Conservation (phyloP, 768 basidiomycete species). For the Naganishia randhawae region DNA sequence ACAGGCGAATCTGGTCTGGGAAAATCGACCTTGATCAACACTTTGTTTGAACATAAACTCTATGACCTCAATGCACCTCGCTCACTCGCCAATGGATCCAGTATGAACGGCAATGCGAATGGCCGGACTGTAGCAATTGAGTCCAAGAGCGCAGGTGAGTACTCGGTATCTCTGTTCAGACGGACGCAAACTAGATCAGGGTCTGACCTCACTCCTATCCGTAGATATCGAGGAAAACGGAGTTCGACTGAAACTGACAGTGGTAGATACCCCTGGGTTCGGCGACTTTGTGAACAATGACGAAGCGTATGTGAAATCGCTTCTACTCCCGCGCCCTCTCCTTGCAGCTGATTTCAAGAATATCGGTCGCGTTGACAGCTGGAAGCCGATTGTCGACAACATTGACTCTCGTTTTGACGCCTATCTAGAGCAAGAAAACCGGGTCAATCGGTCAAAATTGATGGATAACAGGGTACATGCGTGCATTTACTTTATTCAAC, state of each 20-base stretch:
- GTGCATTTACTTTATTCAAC: constrained; percentile 92
- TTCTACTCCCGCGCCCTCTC: neutral
- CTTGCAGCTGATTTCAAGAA: no score
- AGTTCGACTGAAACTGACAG: constrained; percentile 72
- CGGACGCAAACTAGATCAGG: neutral
- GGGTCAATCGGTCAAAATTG: constrained; percentile 91
- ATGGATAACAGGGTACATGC: constrained; percentile 93
- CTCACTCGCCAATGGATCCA: constrained; percentile 62
- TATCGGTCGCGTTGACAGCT: constrained; percentile 49
- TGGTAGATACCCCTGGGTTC: constrained; percentile 98
- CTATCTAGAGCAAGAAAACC: constrained; percentile 86
- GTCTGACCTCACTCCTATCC: neutral
- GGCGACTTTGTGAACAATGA: constrained; percentile 99
- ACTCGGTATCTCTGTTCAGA: neutral
- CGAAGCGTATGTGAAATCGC: constrained; percentile 59
- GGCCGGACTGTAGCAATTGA: constrained; percentile 95
- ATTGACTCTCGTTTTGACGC: constrained; percentile 56
- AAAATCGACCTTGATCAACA: constrained; percentile 97
- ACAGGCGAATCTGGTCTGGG: constrained; percentile 81
- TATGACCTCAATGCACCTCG: constrained; percentile 61
- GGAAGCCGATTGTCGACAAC: constrained; percentile 97
- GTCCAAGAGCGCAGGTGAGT: constrained; percentile 92
- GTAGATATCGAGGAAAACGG: constrained; percentile 98
- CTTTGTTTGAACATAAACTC: constrained; percentile 95
- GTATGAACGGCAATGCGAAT: constrained; percentile 62